Evolutionary conservation across 139 green algal species (phyloP), one percentile per base, ranked within the genome.

Genomic region (Picochlorum sp.): DNA sequence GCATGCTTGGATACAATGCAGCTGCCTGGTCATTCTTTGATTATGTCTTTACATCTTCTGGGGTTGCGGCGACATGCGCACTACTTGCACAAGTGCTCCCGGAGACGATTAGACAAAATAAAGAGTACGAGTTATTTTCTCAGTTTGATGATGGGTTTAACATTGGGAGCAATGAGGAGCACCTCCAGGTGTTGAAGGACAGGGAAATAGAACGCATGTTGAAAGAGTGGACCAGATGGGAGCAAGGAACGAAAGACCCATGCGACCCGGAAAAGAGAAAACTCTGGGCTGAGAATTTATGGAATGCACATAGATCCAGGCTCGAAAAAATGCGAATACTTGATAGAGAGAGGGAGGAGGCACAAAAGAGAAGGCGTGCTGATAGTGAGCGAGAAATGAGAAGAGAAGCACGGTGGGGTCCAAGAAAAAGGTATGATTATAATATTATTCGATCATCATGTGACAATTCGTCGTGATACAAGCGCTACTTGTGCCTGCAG

Each of bases 201-300:
- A 32, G 52, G 23, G n/a, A 47, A 14, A 4, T 49, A 62, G 11
- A 62, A 49, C 80, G 83, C 64, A 64, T 61, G 62, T 73, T 87
- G 34, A 56, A 68, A 11, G 85, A 92, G 73, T 92, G 85, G 85
- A 74, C 71, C 56, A 66, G 82, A 20, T 87, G 73, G 68, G 71
- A 88, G 82, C 75, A 84, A 66, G 64, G 69, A n/a, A 82, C 86
- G 7, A 77, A 84, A 65, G 58, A 62, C 0, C 86, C 66, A 49
- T 92, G 84, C 82, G 61, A 82, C 11, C 62, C 65, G 9, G 32
- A 52, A 13, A 74, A 79, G 50, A 75, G 83, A n/a, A 60, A 56
- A 30, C 58, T 49, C 23, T 82, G 74, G 81, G 83, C 83, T 3
- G 79, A 90, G 68, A 28, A 66, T 23, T 69, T 87, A n/a, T 85